Evolutionary conservation across 768 basidiomycete species (phyloP), one percentile per base, ranked within the genome.

Genomic region (Hysterangium stoloniferum): DNA sequence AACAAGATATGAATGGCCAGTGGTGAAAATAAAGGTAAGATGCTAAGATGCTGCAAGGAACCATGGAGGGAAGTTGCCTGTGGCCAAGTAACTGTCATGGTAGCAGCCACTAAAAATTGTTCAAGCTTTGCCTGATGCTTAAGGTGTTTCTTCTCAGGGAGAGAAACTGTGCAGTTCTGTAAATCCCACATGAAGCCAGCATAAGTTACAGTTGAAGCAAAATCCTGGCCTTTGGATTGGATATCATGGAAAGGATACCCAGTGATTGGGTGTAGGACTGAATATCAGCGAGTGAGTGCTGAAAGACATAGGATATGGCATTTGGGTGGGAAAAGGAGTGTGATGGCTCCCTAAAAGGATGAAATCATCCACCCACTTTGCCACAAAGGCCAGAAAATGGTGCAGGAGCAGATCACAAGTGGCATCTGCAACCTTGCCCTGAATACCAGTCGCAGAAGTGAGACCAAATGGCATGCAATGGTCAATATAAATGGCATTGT

Each of bases 361-460:
- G 38, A 67, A 70, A 37, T 70, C 63, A 33, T 71, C 66, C 0
- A 67, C 68, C 69, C 69, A 71, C 24, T 68, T 68, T 3, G 61
- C 43, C 3, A 64, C 32, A 0, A 59, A 57, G 0, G 58, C 31
- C 6, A 68, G 48, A 1, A 54, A 53, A 5, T 57, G 31, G 1
- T 32, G n/a, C 0, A 47, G 19, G 0, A 60, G 56, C 0, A 71
- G 57, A 1, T 52, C 50, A 5, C 63, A 50, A 6, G 66, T 58
- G 2, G 63, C 61, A 54, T 71, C 64, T 1, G 66, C 66, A 1
- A 68, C 40, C 0, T 50, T 56, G 0, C 65, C 67, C 38, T 67
- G 70, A 2, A 69, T 55, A 0, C 62, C 63, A 1, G 58, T 53
- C 1, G 66, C 61, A 12, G 62, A 61, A 0, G 58, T 45, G 0